Base-by-base conservation (phyloP, 257 asterid genomes). In the Rhazya stricta region DNA sequence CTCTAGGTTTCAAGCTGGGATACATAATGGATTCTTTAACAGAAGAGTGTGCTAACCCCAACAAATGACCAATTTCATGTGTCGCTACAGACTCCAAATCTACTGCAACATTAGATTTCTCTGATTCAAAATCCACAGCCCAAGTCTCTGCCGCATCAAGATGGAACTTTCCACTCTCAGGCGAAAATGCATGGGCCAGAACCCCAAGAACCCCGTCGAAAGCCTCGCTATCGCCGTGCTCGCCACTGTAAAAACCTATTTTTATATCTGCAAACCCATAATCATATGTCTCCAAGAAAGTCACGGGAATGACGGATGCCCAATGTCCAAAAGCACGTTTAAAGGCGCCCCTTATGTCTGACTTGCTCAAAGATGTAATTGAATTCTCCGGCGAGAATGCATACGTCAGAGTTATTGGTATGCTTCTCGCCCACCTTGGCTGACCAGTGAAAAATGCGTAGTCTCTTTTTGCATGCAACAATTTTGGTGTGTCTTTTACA, bases 11-110 rank as follows among this genome's bases (percentile, higher is more conserved):
- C 88, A 94, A 67, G 76, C 87, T 90, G 51, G 98, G 97, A 67
- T 86, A 91, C 98, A 94, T 94, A n/a, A 92, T 87, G 56, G 98
- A 90, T 48, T 87, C 93, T 43, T 76, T 83, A 12, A 77, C 88
- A 10, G 75, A 77, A 53, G 88, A 78, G 71, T 94, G 97, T 12
- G 84, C 92, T 79, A 94, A 70, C 6, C 98, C 97, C 74, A 94
- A 71, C 79, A 94, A 63, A 62, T 94, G 97, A 13, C 98, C 97
- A 0, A 94, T 94, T 81, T 94, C 97, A 46, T 94, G 97, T 19
- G 93, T 89, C 53, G 96, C 97, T 81, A 91, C 96, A 25, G 98
- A 94, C 82, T 94, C 98, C 84, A 94, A 78, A 66, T 94, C 97
- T 54, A 94, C 87, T 5, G 97, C 98, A 10, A 79, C 79, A 18